Percentiles rank a stretch among this genome's conserved stretches.
Conservation (phyloP, 108 stramenopile genomes). For the Cafeteria roenbergensis region DNA sequence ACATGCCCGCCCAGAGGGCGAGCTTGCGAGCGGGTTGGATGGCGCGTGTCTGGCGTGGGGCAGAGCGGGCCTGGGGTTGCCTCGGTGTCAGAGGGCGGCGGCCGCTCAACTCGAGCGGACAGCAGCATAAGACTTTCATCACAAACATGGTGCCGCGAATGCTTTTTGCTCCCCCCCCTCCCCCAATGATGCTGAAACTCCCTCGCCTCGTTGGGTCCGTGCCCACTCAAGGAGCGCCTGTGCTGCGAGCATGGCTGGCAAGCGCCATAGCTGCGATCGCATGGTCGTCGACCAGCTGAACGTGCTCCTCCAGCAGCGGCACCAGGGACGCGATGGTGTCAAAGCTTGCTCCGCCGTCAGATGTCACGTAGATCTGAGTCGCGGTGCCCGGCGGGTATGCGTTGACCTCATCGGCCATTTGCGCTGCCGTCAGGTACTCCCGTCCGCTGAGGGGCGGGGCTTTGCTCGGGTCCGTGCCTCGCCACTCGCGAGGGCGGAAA, state of each 20-base stretch:
- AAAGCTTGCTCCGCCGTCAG: slow-evolving; percentile 4
- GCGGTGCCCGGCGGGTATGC: slow-evolving; percentile 7
- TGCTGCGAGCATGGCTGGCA: not conserved
- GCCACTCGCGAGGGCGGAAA: slow-evolving; percentile 1
- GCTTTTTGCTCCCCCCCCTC: no score
- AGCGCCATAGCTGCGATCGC: slow-evolving; percentile 10
- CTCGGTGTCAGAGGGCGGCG: no score
- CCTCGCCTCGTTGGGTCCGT: no score
- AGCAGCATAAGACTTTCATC: no score
- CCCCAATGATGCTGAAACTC: no score
- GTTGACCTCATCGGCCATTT: slow-evolving; percentile 10
- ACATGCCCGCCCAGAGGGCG: no score
- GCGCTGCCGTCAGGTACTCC: not conserved
- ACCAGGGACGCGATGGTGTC: slow-evolving; percentile 13
- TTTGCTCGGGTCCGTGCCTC: slow-evolving; percentile 3
- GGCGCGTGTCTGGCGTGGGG: no score
- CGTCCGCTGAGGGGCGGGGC: not conserved
- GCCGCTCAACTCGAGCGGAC: no score
- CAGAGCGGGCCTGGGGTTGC: no score
- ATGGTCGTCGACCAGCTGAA: slow-evolving; percentile 14
- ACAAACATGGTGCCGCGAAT: no score
- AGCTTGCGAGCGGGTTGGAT: no score
- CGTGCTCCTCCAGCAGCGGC: slow-evolving; percentile 11
- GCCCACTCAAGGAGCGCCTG: no score
- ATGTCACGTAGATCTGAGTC: slow-evolving; percentile 12